phyloP scores from a whole-genome alignment of 106 monocot genomes.

The Allium cepa region DNA sequence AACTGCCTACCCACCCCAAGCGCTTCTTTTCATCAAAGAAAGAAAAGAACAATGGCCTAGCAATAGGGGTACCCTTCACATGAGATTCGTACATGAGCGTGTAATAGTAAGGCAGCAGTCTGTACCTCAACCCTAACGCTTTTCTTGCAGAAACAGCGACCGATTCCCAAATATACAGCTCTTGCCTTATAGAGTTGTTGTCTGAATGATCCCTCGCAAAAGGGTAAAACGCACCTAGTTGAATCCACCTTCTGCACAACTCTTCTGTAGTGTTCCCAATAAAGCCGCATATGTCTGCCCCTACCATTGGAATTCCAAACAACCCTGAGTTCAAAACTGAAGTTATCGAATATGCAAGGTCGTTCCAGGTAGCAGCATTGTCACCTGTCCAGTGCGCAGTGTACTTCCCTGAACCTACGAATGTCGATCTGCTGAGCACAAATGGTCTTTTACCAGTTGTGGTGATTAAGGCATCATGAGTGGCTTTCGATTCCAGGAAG shows the following conservation, averaged over 20 bases:
- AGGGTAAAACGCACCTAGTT: conserved; percentile 84
- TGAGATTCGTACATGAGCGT: conserved; percentile 69
- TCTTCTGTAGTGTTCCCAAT: conserved; percentile 51
- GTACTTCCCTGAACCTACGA: conserved; percentile 66
- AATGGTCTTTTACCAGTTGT: conserved; percentile 43
- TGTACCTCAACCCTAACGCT: conserved; percentile 63
- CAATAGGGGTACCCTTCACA: conserved; percentile 51
- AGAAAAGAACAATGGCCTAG: conserved; percentile 73
- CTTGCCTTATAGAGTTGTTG: conserved; percentile 21
- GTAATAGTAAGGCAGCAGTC: conserved; percentile 68
- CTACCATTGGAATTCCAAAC: conserved; percentile 79
- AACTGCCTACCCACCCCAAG: conserved; percentile 48
- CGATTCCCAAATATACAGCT: conserved; percentile 63
- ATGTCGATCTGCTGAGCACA: conserved; percentile 45
- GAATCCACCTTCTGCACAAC: conserved; percentile 63
- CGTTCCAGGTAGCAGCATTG: conserved; percentile 53
- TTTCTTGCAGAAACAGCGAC: conserved; percentile 43
- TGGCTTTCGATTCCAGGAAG: conserved; percentile 42
- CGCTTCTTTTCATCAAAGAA: conserved; percentile 43
- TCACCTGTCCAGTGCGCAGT: conserved; percentile 59
- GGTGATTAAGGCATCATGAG: conserved; percentile 27
- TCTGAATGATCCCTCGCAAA: conserved; percentile 54
- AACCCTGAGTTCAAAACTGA: conserved; percentile 45
- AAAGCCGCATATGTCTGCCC: conserved; percentile 77
- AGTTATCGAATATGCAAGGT: conserved; percentile 55